phyloP scores from a whole-genome alignment of 176 grass and related monocot species.

The Phragmites australis region DNA sequence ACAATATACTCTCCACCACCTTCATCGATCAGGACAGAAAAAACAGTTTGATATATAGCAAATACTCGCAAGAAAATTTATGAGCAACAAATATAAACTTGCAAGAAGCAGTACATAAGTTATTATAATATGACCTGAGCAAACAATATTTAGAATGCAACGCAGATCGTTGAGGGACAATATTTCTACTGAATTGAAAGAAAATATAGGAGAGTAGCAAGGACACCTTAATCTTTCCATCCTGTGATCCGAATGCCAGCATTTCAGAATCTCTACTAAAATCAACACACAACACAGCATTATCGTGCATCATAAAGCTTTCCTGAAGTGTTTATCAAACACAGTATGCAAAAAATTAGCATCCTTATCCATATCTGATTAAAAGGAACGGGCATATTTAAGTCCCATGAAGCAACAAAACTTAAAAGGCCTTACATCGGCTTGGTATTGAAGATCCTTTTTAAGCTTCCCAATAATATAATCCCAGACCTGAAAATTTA shows the following conservation, averaged over 20 bases:
- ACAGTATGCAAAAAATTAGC: constrained; percentile 25
- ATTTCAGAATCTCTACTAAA: constrained; percentile 99
- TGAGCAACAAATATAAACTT: constrained; percentile 10
- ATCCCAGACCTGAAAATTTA: constrained; percentile 85
- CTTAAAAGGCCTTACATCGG: constrained; percentile 65
- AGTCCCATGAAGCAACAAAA: constrained; percentile 19
- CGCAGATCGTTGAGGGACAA: background rate
- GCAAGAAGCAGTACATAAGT: background rate
- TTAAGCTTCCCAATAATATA: constrained; percentile 97
- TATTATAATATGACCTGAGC: background rate
- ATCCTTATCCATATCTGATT: constrained; percentile 1
- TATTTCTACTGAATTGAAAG: background rate
- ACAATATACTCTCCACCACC: background rate
- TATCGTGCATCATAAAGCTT: constrained; percentile 99
- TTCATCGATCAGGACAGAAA: background rate
- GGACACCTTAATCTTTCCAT: constrained; percentile 98
- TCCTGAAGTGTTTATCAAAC: constrained; percentile 62
- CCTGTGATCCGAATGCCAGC: constrained; percentile 88
- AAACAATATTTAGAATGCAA: background rate
- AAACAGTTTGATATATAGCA: constrained; percentile 11
- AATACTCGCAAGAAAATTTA: background rate
- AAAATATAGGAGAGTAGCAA: background rate
- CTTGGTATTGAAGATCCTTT: constrained; percentile 99
- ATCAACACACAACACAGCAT: constrained; percentile 89
- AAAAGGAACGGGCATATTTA: constrained; percentile 13